Conservation (phyloP, 2,329 filamentous ascomycete species). For the Zymoseptoria brevis region DNA sequence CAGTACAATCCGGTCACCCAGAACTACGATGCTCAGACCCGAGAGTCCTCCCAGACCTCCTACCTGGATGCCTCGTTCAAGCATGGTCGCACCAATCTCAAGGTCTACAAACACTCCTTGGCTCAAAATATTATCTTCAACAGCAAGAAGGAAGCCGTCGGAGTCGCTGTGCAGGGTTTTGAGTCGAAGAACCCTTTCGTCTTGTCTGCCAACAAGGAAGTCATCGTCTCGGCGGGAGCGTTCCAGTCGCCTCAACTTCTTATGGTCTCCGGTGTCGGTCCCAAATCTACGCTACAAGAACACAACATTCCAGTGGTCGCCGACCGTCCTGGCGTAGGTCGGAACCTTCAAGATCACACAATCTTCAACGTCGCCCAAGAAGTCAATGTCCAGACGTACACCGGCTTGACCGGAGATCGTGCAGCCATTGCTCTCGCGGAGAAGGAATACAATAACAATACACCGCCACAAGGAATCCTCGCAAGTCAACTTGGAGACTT, state of each 20-base stretch:
- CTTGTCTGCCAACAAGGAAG: not conserved
- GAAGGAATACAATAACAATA: slow-evolving; percentile 4
- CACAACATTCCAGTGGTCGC: slow-evolving; percentile 47
- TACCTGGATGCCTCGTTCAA: slow-evolving; percentile 5
- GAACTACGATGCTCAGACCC: not conserved
- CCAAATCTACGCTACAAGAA: slow-evolving; percentile 42
- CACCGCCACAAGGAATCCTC: slow-evolving; percentile 2
- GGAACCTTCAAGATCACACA: slow-evolving; percentile 55
- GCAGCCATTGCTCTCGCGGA: not conserved
- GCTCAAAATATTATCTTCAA: slow-evolving; percentile 28
- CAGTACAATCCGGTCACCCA: slow-evolving; percentile 5
- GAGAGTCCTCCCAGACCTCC: slow-evolving; percentile 3
- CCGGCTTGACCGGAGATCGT: not conserved
- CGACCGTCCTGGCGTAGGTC: slow-evolving; percentile 54
- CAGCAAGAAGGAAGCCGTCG: slow-evolving; percentile 20
- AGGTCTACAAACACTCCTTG: slow-evolving; percentile 6
- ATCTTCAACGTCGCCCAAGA: slow-evolving; percentile 37
- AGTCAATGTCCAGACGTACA: slow-evolving; percentile 1
- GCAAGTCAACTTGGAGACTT: slow-evolving; percentile 9
- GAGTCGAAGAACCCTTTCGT: slow-evolving; percentile 3
- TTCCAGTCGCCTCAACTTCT: slow-evolving; percentile 47
- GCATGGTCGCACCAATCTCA: slow-evolving; percentile 4
- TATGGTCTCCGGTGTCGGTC: slow-evolving; percentile 55
- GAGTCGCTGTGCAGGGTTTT: slow-evolving; percentile 7
- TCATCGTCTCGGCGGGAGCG: not conserved